Conservation (phyloP, 2,329 filamentous ascomycete species). For the Pyricularia sp. region DNA sequence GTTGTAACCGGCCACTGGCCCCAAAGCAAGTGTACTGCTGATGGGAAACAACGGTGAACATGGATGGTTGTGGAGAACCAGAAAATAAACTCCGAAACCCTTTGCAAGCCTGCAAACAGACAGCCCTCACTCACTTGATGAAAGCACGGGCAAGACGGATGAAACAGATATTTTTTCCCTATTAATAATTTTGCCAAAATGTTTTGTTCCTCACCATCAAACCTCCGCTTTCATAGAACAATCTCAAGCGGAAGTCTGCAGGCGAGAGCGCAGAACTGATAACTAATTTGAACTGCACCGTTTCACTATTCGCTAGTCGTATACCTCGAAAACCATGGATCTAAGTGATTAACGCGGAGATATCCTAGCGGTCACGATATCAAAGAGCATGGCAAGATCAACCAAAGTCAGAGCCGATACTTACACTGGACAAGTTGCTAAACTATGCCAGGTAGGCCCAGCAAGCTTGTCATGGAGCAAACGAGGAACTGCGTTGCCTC, state of each 20-base stretch:
- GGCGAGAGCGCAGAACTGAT: conserved; percentile 48
- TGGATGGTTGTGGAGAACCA: not conserved
- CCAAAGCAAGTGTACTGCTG: not conserved
- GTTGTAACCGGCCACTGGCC: not conserved
- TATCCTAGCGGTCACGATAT: conserved; percentile 54
- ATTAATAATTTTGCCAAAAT: too few species aligned
- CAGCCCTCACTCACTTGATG: not conserved
- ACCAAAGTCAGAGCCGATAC: not conserved
- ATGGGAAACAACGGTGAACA: not conserved
- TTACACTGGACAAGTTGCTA: not conserved
- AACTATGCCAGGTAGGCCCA: not conserved
- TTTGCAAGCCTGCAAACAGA: not conserved
- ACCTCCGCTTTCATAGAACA: conserved; percentile 55
- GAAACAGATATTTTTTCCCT: too few species aligned
- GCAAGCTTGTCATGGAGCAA: not conserved
- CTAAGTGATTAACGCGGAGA: conserved; percentile 67
- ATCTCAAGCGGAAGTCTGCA: conserved; percentile 65
- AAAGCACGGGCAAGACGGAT: not conserved
- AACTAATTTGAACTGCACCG: conserved; percentile 29
- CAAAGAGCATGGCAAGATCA: not conserved
- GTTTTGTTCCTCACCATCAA: conserved; percentile 72
- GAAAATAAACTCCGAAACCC: not conserved
- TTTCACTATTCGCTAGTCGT: conserved; percentile 79
- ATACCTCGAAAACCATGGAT: conserved; percentile 77
- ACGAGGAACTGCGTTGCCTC: not conserved